Percentiles rank a stretch among this genome's conserved stretches.
These are phyloP conservation scores for Physaria fendleri DNA, from an alignment of 345 rosid species.

Conservation along the genomic window DNA sequence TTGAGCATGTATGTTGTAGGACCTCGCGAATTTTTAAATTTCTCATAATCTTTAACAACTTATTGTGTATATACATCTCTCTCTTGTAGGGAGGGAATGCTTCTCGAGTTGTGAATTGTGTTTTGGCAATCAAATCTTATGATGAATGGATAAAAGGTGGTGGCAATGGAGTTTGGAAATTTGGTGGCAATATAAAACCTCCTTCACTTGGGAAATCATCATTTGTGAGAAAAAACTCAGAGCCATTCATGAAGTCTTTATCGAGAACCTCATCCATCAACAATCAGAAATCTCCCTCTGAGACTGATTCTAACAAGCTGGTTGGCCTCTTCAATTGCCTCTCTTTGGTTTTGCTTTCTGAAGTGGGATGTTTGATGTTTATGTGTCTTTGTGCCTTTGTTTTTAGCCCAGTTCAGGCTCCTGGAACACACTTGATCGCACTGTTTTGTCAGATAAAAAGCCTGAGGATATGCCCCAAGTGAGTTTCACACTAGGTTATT, in stretches of 20 bases:
- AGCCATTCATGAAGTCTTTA: constrained; percentile 64
- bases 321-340: constrained; percentile 40
- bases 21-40: background rate
- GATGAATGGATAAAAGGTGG: constrained; percentile 75
- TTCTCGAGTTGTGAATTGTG: constrained; percentile 66
- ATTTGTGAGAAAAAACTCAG: constrained; percentile 62
- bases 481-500: constrained; percentile 25
- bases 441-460: constrained; percentile 65
- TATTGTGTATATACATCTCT: background rate
- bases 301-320: constrained; percentile 52
- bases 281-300: constrained; percentile 36
- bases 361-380: background rate
- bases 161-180: constrained; percentile 77
- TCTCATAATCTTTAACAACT: background rate
- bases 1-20: constrained; percentile 55
- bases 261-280: constrained; percentile 48
- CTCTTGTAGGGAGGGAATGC: constrained; percentile 68
- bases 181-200: constrained; percentile 67
- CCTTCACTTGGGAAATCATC: constrained; percentile 35
- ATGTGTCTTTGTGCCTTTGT: constrained; percentile 3
- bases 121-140: constrained; percentile 76
- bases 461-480: constrained; percentile 80
- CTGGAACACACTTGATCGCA: constrained; percentile 64
- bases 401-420: constrained; percentile 50
- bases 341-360: constrained; percentile 1